phyloP scores from a whole-genome alignment of 2,329 filamentous ascomycete species.

The Aspergillus arachidicola region DNA sequence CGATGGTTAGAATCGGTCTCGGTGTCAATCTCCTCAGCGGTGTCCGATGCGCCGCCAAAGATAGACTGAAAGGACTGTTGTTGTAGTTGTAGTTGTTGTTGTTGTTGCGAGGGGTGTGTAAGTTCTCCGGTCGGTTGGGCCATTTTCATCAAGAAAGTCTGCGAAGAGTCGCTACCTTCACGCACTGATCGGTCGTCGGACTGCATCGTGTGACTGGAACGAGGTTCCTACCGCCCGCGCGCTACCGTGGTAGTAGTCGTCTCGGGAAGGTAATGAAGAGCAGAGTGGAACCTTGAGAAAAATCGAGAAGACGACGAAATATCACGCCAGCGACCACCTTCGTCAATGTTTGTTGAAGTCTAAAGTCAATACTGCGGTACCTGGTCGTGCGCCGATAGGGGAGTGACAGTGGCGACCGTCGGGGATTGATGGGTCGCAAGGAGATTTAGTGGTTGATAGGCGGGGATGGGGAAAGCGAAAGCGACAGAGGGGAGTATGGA shows the following conservation, averaged over 20 bases:
- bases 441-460: not conserved
- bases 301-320: not conserved
- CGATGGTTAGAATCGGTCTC: slow-evolving; percentile 27
- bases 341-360: not conserved
- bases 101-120: not conserved
- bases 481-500: no score
- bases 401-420: not conserved
- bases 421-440: slow-evolving; percentile 1
- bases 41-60: slow-evolving; percentile 23
- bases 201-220: not conserved
- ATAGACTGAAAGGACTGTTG: slow-evolving; percentile 22
- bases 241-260: not conserved
- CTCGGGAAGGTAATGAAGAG: not conserved
- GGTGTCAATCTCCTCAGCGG: slow-evolving; percentile 19
- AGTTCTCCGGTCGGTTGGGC: not conserved
- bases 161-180: slow-evolving; percentile 1
- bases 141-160: not conserved
- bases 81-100: not conserved
- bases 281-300: not conserved
- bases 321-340: not conserved
- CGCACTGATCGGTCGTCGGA: not conserved
- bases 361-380: not conserved
- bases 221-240: not conserved
- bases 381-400: not conserved
- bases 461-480: not conserved